phyloP scores from a whole-genome alignment of 1,284 basidiomycete genomes.

The Pterula multifida region DNA sequence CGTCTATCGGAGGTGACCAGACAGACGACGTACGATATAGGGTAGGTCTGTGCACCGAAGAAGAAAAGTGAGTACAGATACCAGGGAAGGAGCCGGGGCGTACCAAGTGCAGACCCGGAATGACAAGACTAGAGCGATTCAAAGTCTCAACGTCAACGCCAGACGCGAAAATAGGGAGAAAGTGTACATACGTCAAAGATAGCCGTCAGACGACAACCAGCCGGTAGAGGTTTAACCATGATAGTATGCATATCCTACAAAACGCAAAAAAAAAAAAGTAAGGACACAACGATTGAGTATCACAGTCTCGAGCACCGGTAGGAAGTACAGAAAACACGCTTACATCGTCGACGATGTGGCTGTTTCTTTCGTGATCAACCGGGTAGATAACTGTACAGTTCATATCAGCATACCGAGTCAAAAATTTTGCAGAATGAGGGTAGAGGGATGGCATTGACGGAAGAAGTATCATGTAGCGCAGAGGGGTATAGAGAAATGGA shows the following conservation, averaged over 20 bases:
- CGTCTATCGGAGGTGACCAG: too few relatives aligned
- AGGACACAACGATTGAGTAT: neutral
- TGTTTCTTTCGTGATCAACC: constrained; percentile 57
- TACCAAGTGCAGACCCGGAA: constrained; percentile 56
- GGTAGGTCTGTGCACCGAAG: constrained; percentile 34
- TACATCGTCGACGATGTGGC: constrained; percentile 80
- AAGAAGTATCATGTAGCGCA: neutral
- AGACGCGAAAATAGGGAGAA: neutral
- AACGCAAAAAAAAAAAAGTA: constrained; percentile 4
- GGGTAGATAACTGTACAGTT: constrained; percentile 68
- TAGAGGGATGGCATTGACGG: too few relatives aligned
- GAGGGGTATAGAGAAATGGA: neutral
- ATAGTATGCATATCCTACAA: constrained; percentile 66
- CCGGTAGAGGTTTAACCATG: constrained; percentile 64
- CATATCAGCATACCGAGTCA: constrained; percentile 5
- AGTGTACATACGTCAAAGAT: constrained; percentile 66
- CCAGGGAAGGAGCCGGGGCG: constrained; percentile 7
- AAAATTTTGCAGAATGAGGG: neutral
- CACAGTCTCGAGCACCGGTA: neutral
- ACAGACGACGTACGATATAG: constrained; percentile 32
- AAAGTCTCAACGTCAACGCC: neutral
- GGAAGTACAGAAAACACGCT: constrained; percentile 13
- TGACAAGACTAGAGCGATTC: constrained; percentile 40
- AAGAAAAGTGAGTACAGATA: constrained; percentile 2
- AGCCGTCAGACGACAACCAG: constrained; percentile 79